Evolutionary conservation across 495 filamentous ascomycete genomes (phyloP), one percentile per base, ranked within the genome.

Genomic region (Penicillium maclennaniae): DNA sequence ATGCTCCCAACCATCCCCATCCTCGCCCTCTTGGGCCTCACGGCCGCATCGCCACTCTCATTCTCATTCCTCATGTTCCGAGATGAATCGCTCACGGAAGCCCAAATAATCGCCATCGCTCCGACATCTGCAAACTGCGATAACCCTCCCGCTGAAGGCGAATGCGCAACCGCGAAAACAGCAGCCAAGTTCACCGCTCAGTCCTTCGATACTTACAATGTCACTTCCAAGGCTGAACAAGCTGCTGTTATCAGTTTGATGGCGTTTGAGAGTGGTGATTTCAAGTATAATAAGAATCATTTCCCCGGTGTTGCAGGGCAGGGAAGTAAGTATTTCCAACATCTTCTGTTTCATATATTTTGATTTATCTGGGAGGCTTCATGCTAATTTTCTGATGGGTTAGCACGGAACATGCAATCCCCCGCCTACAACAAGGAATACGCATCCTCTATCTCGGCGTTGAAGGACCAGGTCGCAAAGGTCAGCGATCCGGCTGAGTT

Each of bases 391-490:
- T n/a, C n/a, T 15, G 9, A 7, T 10, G 19, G 8, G 19, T 38
- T 38, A 73, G 65, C 89, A 0, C 79, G 85, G 20, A 90, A 90
- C 65, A 91, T 93, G 89, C 85, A 89, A 75, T 77, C 71, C 49
- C 69, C 77, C 15, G 48, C 67, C 8, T 87, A 65, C 72, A 85
- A 88, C 69, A 54, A 76, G 7, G 40, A 77, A 64, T 95, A 91
- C 64, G 88, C 83, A 8, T 45, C 68, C 3, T 81, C 76, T 7
- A 72, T 88, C 45, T 70, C 77, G 0, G 79, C 58, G 0, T 63
- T 89, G 0, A 57, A 56, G 6, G 63, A 56, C 34, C 49, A 76
- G 41, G 51, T 81, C 5, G 27, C 63, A 0, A 47, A 46, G n/a
- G 70, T 79, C 16, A 48, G 60, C 61, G 61, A 71, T 26, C 62